phyloP scores from a whole-genome alignment of 2,329 filamentous ascomycete genomes.

The Onygena corvina region DNA sequence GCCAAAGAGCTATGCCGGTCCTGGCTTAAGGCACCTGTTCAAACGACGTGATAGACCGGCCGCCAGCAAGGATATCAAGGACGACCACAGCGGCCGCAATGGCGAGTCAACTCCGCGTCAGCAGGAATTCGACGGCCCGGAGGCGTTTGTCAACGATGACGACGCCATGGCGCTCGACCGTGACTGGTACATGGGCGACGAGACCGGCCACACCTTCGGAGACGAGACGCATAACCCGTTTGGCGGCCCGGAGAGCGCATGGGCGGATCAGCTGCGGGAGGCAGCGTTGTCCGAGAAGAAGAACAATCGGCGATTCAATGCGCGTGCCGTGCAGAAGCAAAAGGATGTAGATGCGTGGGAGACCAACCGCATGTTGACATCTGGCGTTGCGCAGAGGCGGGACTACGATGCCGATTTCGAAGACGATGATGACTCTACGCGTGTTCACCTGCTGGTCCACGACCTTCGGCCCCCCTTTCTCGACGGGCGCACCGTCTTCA shows the following conservation, averaged over 20 bases:
- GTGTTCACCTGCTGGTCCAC: conserved; percentile 84
- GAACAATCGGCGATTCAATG: conserved; percentile 56
- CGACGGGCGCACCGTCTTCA: conserved; percentile 90
- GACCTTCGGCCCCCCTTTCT: conserved; percentile 89
- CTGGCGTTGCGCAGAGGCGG: conserved; percentile 80
- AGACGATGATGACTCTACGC: conserved; percentile 70
- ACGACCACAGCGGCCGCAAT: conserved; percentile 18
- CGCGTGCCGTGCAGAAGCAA: conserved; percentile 69
- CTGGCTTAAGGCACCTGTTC: conserved; percentile 22
- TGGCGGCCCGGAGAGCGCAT: conserved; percentile 58
- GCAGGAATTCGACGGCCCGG: conserved; percentile 49
- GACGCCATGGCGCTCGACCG: conserved; percentile 68
- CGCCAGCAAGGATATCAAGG: neutral
- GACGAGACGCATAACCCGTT: conserved; percentile 92
- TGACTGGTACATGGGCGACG: conserved; percentile 86
- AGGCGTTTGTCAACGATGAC: conserved; percentile 50
- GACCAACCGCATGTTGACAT: conserved; percentile 94
- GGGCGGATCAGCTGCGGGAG: conserved; percentile 65
- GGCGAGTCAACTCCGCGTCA: conserved; percentile 35
- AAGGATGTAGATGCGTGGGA: conserved; percentile 97
- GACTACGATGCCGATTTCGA: conserved; percentile 73
- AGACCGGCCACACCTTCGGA: conserved; percentile 72
- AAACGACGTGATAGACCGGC: conserved; percentile 6
- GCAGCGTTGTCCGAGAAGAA: conserved; percentile 68
- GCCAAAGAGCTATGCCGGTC: conserved; percentile 28